Base-by-base conservation (phyloP, 371 early-diverging fungal species). In the Coemansia sp. region DNA sequence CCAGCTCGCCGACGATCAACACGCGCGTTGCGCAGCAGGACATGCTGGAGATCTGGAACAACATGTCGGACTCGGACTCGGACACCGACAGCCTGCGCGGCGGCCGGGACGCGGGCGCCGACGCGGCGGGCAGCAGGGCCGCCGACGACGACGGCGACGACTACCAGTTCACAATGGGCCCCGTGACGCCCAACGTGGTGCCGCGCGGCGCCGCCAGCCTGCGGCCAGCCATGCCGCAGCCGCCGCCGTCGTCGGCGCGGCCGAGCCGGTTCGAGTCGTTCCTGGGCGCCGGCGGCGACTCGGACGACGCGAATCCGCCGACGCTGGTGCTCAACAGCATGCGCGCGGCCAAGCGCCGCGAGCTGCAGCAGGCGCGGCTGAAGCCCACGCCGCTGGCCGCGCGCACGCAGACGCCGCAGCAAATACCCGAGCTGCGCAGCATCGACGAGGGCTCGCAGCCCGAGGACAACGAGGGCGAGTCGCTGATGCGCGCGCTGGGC, bases 11-110 rank as follows among this genome's bases (percentile, higher is more conserved):
- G 1, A 88, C 88, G 0, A 84, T 88, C 63, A 84, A 85, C 57
- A 88, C 89, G 0, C 83, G 82, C 39, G 85, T 75, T 1, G 89
- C 88, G 4, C 67, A 85, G 54, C 79, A 79, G 7, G 88, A 85
- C 41, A 82, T 88, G 59, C 75, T 84, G 32, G 83, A 83, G n/a
- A 84, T 88, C 54, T 88, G 78, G 78, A 70, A 75, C 57, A 76
- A 65, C 34, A 20, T 53, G 0, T 52, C 56, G 4, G 69, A 63
- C 38, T 63, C 64, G 4, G 69, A 69, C 64, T 59, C 64, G 4
- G 69, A 69, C 9, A 59, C 64, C 1, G 69, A 69, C 26, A 63
- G 67, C 26, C 54, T 71, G n/a, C 45, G 47, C 16, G 62, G 55
- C 30, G 35, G n/a, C 16, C 20, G 35, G 41, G 11, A 6, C 7